A percentile compares a stretch with the other conserved stretches of the same genome.
These are phyloP conservation scores for Nakaseomyces glabratus DNA, from an alignment of 1,139 yeast species.

Conservation along the genomic window DNA sequence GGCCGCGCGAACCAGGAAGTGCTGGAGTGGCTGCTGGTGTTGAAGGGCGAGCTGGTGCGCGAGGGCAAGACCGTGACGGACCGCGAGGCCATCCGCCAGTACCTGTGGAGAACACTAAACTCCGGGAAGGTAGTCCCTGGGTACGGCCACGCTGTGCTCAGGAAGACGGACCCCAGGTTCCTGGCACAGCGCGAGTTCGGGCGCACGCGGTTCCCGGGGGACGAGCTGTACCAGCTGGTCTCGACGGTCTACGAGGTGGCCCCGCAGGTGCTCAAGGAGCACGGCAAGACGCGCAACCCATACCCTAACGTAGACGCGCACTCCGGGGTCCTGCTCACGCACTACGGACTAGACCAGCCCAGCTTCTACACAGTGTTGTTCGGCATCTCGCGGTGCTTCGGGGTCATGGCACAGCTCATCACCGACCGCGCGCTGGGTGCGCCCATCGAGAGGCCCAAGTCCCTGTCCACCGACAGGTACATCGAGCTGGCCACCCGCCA, in stretches of 20 bases:
- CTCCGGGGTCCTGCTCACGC: conserved; percentile 93
- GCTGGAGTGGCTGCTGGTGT: conserved; percentile 33
- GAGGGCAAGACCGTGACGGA: conserved; percentile 25
- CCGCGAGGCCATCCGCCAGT: conserved; percentile 29
- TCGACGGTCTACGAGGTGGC: conserved; percentile 90
- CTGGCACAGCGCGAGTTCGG: conserved; percentile 97
- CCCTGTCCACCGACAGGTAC: conserved; percentile 60
- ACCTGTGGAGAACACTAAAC: conserved; percentile 35
- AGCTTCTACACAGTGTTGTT: conserved; percentile 95
- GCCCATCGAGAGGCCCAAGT: conserved; percentile 97
- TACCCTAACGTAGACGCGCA: conserved; percentile 98
- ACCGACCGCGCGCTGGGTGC: conserved; percentile 92
- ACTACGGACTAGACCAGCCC: conserved; percentile 92
- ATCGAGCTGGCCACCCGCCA: conserved; percentile 34
- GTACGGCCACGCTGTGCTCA: conserved; percentile 38
- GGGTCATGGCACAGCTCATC: conserved; percentile 93
- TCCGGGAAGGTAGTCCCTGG: conserved; percentile 39
- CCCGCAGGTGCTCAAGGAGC: conserved; percentile 88
- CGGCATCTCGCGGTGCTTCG: conserved; percentile 97
- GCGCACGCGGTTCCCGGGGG: conserved; percentile 93
- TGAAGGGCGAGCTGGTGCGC: conserved; percentile 31
- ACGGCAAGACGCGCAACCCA: conserved; percentile 98
- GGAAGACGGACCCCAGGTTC: conserved; percentile 53
- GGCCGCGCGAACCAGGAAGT: conserved; percentile 41
- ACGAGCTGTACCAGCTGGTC: conserved; percentile 83